Conservation (phyloP, 208 protist species). For the Balamuthia mandrillaris region DNA sequence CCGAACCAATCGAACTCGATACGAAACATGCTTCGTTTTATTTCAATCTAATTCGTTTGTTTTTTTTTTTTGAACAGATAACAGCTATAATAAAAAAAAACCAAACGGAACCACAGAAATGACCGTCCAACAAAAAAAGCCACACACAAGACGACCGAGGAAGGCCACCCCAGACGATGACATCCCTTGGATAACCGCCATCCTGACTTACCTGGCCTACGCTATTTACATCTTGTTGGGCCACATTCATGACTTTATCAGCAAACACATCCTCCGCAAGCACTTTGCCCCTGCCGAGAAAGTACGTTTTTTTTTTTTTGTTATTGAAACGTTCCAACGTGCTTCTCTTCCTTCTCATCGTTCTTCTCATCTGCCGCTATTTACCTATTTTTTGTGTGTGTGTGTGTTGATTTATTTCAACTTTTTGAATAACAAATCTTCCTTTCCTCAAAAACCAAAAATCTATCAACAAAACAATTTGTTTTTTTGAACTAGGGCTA, state of each 20-base stretch:
- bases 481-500: constrained; percentile 73
- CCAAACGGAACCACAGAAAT: background rate
- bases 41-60: no score
- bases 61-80: background rate
- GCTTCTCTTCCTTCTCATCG: background rate
- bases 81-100: background rate
- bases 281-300: no score
- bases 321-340: background rate
- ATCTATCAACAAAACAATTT: background rate
- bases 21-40: no score
- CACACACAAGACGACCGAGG: background rate
- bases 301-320: background rate
- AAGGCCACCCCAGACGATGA: background rate
- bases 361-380: background rate
- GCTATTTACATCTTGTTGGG: constrained; percentile 45
- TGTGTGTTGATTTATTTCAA: background rate
- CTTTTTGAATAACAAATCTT: background rate
- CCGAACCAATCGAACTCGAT: no score
- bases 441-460: background rate
- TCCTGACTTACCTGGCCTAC: constrained; percentile 47
- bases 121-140: no score
- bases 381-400: background rate
- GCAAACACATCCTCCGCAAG: no score
- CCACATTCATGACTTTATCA: constrained; percentile 47
- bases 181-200: constrained; percentile 9